Evolutionary conservation across 2,329 filamentous ascomycete genomes (phyloP).

Genomic region (Diaporthe aspalathi): DNA sequence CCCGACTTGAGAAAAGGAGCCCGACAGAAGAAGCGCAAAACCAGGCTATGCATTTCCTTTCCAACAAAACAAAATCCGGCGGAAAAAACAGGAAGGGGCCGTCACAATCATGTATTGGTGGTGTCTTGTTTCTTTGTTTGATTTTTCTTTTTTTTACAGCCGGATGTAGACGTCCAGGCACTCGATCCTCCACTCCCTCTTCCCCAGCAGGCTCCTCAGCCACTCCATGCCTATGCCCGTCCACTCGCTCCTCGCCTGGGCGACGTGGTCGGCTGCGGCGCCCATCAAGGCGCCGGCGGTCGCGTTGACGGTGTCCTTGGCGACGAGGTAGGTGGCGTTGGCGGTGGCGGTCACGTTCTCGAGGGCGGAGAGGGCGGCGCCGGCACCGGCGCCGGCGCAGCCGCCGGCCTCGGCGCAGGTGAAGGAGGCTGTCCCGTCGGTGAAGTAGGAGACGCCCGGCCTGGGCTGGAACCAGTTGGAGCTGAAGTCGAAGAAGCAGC

Average conservation of each 20-base stretch:
- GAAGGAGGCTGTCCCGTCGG: slow-evolving; percentile 42
- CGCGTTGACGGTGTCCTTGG: slow-evolving; percentile 71
- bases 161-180: slow-evolving; percentile 90
- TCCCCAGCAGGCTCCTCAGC: slow-evolving; percentile 83
- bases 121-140: no score
- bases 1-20: neutral
- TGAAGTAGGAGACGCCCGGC: slow-evolving; percentile 53
- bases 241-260: slow-evolving; percentile 71
- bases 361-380: slow-evolving; percentile 42
- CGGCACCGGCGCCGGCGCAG: slow-evolving; percentile 43
- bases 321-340: slow-evolving; percentile 56
- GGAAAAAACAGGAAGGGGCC: neutral
- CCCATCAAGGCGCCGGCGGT: slow-evolving; percentile 76
- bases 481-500: slow-evolving; percentile 91
- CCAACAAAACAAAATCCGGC: neutral
- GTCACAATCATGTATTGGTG: neutral
- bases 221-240: slow-evolving; percentile 86
- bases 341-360: slow-evolving; percentile 49
- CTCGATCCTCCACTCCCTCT: slow-evolving; percentile 89
- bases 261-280: slow-evolving; percentile 72
- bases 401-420: slow-evolving; percentile 9
- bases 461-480: slow-evolving; percentile 95
- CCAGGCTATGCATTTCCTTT: slow-evolving; percentile 24
- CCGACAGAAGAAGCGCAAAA: slow-evolving; percentile 4
- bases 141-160: slow-evolving; percentile 61